A percentile compares a stretch with the other conserved stretches of the same genome.
Evolutionary conservation across 345 rosid genomes (phyloP).

Genomic region (Bruguiera sexangula): DNA sequence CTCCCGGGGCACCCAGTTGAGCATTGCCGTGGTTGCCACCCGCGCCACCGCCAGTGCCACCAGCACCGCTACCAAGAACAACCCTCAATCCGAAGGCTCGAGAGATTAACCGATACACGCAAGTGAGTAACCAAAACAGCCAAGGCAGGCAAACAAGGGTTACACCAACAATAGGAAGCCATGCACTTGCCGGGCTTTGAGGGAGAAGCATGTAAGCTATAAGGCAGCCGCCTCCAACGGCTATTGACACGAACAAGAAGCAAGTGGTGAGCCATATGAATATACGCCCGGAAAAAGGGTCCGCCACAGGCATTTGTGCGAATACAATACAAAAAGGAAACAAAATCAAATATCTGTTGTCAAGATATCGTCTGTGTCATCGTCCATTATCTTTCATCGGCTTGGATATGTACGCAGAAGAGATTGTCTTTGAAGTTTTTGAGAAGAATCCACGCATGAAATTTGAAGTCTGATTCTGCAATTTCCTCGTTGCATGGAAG

Average conservation of each 20-base stretch:
- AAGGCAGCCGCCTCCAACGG: conserved; percentile 61
- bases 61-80: conserved; percentile 30
- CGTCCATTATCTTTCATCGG: conserved; percentile 18
- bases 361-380: conserved; percentile 14
- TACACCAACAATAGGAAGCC: conserved; percentile 61
- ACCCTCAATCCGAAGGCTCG: conserved; percentile 58
- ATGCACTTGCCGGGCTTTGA: conserved; percentile 28
- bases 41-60: conserved; percentile 5
- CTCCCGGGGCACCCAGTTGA: not conserved
- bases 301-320: conserved; percentile 58
- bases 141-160: conserved; percentile 72
- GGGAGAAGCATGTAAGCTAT: conserved; percentile 51
- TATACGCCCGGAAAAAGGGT: conserved; percentile 57
- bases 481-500: conserved; percentile 1
- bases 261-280: conserved; percentile 58
- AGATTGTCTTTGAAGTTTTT: not conserved
- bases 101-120: conserved; percentile 56
- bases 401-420: not conserved
- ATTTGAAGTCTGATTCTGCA: not conserved
- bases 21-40: not conserved
- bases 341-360: not conserved
- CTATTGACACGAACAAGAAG: conserved; percentile 41
- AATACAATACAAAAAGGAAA: not conserved
- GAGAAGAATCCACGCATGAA: conserved; percentile 8
- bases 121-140: conserved; percentile 67